These are phyloP conservation scores for Mycena leptocephala DNA, from an alignment of 768 basidiomycete species.

Conservation along the genomic window DNA sequence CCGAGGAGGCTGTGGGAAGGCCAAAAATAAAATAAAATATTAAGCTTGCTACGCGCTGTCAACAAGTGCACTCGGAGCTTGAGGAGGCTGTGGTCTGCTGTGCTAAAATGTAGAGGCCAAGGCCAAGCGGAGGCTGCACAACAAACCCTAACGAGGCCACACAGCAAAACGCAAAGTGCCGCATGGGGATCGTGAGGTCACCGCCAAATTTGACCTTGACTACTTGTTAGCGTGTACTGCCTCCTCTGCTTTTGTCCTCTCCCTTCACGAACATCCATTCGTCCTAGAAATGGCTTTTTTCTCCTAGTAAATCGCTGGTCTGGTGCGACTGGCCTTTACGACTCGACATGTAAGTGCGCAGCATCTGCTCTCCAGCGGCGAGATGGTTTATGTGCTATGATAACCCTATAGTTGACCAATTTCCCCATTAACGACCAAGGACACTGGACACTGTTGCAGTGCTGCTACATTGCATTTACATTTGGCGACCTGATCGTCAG, in stretches of 20 bases:
- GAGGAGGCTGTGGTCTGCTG: too few species aligned
- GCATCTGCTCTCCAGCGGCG: background rate
- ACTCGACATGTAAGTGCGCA: constrained; percentile 5
- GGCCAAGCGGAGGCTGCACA: too few species aligned
- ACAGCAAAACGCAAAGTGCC: background rate
- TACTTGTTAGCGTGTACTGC: constrained; percentile 15
- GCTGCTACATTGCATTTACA: constrained; percentile 6
- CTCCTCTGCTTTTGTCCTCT: background rate
- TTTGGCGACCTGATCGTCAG: constrained; percentile 15
- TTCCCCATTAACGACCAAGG: constrained; percentile 16
- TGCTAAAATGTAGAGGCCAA: too few species aligned
- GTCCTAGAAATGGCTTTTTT: constrained; percentile 3
- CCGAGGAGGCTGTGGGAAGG: too few species aligned
- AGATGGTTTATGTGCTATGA: constrained; percentile 23
- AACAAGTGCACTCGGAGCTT: too few species aligned
- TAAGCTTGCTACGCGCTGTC: too few species aligned
- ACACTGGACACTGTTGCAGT: background rate
- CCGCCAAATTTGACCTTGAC: background rate
- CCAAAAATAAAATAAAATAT: too few species aligned
- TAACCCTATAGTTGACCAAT: constrained; percentile 1
- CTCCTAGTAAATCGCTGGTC: background rate
- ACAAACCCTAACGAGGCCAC: background rate
- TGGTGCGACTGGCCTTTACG: background rate
- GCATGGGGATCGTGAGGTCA: background rate
- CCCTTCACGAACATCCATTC: background rate